phyloP scores from a whole-genome alignment of 768 basidiomycete species.

The Suillus bovinus region DNA sequence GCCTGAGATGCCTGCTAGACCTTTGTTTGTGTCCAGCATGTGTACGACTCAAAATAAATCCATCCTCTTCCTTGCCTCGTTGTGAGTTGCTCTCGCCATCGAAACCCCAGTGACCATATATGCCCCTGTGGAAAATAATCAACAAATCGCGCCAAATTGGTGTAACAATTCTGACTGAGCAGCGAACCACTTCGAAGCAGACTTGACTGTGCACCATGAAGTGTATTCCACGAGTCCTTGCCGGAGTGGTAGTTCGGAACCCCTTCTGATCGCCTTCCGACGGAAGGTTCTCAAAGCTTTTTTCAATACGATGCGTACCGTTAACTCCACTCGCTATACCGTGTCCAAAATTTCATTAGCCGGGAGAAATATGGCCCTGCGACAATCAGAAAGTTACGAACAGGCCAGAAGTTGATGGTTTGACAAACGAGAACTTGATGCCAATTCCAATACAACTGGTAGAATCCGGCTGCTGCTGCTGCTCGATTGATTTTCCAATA shows the following conservation, averaged over 20 bases:
- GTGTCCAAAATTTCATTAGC: not conserved
- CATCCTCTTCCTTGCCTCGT: too few relatives aligned
- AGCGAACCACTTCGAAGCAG: conserved; percentile 26
- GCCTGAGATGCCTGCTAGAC: too few relatives aligned
- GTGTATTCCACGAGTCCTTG: conserved; percentile 23
- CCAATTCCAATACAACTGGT: conserved; percentile 21
- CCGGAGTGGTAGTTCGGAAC: conserved; percentile 36
- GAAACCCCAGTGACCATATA: conserved; percentile 27
- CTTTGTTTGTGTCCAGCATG: too few relatives aligned
- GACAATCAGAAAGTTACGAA: not conserved
- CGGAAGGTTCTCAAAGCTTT: conserved; percentile 29
- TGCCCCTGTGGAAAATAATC: conserved; percentile 17
- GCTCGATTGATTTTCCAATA: conserved; percentile 28
- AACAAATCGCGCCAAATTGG: not conserved
- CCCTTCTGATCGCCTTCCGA: conserved; percentile 28
- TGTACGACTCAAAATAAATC: too few relatives aligned
- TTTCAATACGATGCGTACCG: conserved; percentile 27
- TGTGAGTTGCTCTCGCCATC: too few relatives aligned
- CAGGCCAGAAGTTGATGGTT: not conserved
- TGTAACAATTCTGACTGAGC: not conserved
- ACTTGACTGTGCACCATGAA: conserved; percentile 24
- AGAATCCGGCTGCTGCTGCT: conserved; percentile 30
- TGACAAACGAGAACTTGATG: conserved; percentile 22
- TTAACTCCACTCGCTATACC: not conserved
- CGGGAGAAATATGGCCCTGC: conserved; percentile 1